Evolutionary conservation across 768 basidiomycete species (phyloP).

Genomic region (Macrolepiota dolichaula): DNA sequence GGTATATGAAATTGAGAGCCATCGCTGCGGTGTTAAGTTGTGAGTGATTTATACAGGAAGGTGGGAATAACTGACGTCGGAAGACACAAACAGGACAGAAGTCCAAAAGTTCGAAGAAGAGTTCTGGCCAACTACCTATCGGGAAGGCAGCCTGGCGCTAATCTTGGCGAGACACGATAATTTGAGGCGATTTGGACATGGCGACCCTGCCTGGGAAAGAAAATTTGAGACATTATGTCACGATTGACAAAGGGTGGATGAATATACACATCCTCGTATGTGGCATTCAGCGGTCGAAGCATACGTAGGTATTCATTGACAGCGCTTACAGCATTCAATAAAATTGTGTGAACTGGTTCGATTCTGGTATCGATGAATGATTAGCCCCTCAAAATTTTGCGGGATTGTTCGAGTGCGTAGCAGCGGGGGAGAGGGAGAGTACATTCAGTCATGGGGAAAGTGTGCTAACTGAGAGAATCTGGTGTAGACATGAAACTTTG

Average conservation of each 20-base stretch:
- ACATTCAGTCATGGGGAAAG: background rate
- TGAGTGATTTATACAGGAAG: background rate
- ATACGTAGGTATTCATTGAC: background rate
- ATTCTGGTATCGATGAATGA: background rate
- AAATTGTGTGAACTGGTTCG: conserved; percentile 11
- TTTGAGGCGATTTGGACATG: background rate
- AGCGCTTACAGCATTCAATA: conserved; percentile 11
- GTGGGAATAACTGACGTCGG: background rate
- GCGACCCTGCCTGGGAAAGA: conserved; percentile 5
- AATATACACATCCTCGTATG: background rate
- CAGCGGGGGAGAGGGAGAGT: background rate
- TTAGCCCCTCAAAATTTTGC: background rate
- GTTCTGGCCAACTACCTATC: background rate
- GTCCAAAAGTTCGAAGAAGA: background rate
- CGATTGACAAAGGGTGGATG: background rate
- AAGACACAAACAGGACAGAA: background rate
- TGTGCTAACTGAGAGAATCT: background rate
- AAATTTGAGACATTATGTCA: conserved; percentile 11
- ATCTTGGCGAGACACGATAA: background rate
- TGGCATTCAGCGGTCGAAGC: background rate
- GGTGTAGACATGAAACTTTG: background rate
- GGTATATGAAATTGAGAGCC: background rate
- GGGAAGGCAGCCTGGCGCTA: background rate
- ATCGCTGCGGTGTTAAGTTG: background rate
- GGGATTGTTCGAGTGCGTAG: background rate